Evolutionary conservation across 1,139 yeast species (phyloP), one percentile per base, ranked within the genome.

Genomic region (Eremothecium cymbalariae): DNA sequence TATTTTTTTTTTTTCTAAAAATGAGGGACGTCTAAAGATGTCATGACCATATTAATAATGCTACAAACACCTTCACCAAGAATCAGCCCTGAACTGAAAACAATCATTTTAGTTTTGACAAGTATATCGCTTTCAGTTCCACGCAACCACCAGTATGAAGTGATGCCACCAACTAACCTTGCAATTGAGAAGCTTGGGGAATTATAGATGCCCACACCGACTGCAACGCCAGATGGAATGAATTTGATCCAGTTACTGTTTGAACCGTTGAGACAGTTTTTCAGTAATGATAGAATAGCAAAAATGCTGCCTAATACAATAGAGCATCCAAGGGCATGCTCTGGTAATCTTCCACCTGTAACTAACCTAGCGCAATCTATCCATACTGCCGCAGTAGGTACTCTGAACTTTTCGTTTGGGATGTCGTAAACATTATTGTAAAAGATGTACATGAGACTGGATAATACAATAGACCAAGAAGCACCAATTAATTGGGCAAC

Each of bases 351-450:
- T 39, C 79, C 72, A 1, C 98, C 98, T 0, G 93, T 84, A 11
- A 90, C 95, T 29, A 90, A 66, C 40, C 98, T 65, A 1, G 96
- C 85, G 57, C 97, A 86, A 56, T 90, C 98, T 33, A 90, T 79
- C 98, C 98, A 90, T 13, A 90, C 84, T 4, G 85, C 74, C 0
- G 97, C 96, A 0, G 98, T 90, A 3, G 98, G 98, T 25, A 90
- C 76, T 41, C 96, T 67, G 56, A 84, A 90, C 36, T 75, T 65
- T 14, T 70, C 64, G 34, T 83, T 85, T 0, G 98, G 98, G 24
- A 90, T 84, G 32, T 74, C 74, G 59, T 90, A 90, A 6, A 86
- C 85, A 3, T 68, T 47, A 51, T 83, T 82, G 68, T 90, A 90
- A 14, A 84, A 71, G 39, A 74, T 70, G 67, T 90, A 90, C 72